Evolutionary conservation across 805 yeast genomes (phyloP).

Genomic region (Candida rishiriensis): DNA sequence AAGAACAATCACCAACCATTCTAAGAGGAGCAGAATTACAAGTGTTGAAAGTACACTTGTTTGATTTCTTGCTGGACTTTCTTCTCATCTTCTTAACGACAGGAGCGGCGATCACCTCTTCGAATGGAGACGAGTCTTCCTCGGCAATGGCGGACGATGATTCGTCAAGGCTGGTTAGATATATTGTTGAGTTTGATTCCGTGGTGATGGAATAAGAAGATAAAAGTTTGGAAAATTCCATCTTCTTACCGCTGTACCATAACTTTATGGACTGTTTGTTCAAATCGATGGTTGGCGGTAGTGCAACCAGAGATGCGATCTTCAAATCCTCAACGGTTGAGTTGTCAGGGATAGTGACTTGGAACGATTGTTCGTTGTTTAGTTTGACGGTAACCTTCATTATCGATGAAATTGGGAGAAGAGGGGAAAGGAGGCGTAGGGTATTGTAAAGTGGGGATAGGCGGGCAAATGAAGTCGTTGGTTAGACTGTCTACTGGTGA

Average conservation of each 20-base stretch:
- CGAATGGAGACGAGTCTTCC: conserved; percentile 6
- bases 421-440: too few relatives aligned
- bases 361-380: conserved; percentile 29
- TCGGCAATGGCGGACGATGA: conserved; percentile 17
- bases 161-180: conserved; percentile 25
- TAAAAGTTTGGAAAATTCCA: conserved; percentile 25
- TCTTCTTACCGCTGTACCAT: conserved; percentile 30
- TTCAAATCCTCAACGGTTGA: conserved; percentile 49
- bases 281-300: conserved; percentile 20
- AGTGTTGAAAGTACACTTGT: conserved; percentile 45
- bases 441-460: too few relatives aligned
- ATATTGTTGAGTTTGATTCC: conserved; percentile 25
- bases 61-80: conserved; percentile 36
- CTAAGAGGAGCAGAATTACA: conserved; percentile 65
- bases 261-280: conserved; percentile 19
- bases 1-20: conserved; percentile 78
- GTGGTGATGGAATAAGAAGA: conserved; percentile 26
- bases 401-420: conserved; percentile 1
- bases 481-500: too few relatives aligned
- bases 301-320: conserved; percentile 40
- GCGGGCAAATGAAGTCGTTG: too few relatives aligned
- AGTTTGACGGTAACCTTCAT: conserved; percentile 48
- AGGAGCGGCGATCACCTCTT: conserved; percentile 10
- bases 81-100: conserved; percentile 25
- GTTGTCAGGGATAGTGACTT: conserved; percentile 47